Evolutionary conservation across 495 filamentous ascomycete genomes (phyloP), one percentile per base, ranked within the genome.

Genomic region (Aspergillus biplanus): DNA sequence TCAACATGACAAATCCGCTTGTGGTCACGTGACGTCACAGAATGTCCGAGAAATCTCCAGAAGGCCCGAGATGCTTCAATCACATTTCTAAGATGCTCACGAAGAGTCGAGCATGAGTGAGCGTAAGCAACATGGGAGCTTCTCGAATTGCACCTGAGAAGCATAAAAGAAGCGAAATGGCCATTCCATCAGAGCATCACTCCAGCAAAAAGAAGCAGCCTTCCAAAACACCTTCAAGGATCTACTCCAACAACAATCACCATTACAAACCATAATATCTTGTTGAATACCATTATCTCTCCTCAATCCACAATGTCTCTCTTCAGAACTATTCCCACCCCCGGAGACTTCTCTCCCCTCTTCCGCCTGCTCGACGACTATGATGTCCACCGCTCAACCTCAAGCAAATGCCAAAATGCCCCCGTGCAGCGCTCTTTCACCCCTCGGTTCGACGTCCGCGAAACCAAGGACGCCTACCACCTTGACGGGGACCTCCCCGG

Each of bases 401-500:
- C 64, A 50, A 18, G 53, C 47, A 54, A 11, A 13, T 44, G 47
- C 6, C 52, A 67, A n/a, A 6, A 47, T 50, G 35, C 70, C 33
- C 50, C 65, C 35, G 56, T 69, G 33, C 39, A 44, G 11, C 75
- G 75, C 52, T 76, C 83, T 35, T 93, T 93, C 79, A 75, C 81
- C 6, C 92, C 91, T 33, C 86, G 86, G 69, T 97, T 97, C 76
- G 93, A 97, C 73, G 81, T 97, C 61, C 85, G 83, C 64, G 93
- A 97, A 77, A 82, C 79, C 27, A 79, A 83, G 50, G 74, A 87
- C 7, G 75, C 79, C 67, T 97, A 94, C 77, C 89, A 93, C 69
- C 86, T 98, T 6, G 89, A 96, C 71, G 93, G 92, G 70, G 94
- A 97, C 78, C 85, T 97, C 0, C 92, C 93, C 0, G 94, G 93